Base-by-base conservation (phyloP, 2,329 filamentous ascomycete species). In the Fusarium temperatum region DNA sequence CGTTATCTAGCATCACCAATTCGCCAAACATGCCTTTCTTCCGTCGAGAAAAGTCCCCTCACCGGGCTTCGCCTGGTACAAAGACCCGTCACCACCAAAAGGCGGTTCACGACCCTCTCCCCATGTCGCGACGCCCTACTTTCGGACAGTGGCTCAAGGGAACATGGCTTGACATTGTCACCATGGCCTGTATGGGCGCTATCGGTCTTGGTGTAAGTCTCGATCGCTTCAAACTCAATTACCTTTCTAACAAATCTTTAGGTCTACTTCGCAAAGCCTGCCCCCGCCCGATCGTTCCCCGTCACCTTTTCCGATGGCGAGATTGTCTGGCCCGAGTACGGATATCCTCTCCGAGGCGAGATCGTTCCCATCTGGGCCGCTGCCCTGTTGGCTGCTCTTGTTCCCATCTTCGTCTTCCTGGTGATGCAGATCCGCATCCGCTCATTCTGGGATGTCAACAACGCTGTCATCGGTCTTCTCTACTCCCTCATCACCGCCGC, bases 321-420 rank as follows among this genome's bases (percentile, higher is more conserved):
- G 78, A 85, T 94, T 47, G 90, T 94, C 51, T 89, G 91, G 73
- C 92, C 92, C 0, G 79, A 93, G 68, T 93, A 93, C 74, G 91
- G 91, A 35, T 94, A 93, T 78, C 91, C 92, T 2, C 81, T 93
- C 30, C 89, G 92, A 68, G 88, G 91, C 50, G 91, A 93, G 76
- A 92, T 93, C 77, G 81, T 94, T 12, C 92, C 92, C 30, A 93
- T 93, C 78, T 93, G 89, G 89, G 85, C 89, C 3, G 91, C 92
- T 15, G 92, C 92, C 3, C 81, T 94, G 24, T 84, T 94, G 24
- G 91, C 89, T 20, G 84, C 87, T 36, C 79, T 94, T 5, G 83
- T 94, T 30, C 92, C 93, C 14, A 91, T 94, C 76, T 80, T 85
- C 70, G 82, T 92, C 79, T 89, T 94, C 76, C 82, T 93, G 6